Evolutionary conservation across 2,329 filamentous ascomycete genomes (phyloP).

Genomic region (Sphaerulina musiva): DNA sequence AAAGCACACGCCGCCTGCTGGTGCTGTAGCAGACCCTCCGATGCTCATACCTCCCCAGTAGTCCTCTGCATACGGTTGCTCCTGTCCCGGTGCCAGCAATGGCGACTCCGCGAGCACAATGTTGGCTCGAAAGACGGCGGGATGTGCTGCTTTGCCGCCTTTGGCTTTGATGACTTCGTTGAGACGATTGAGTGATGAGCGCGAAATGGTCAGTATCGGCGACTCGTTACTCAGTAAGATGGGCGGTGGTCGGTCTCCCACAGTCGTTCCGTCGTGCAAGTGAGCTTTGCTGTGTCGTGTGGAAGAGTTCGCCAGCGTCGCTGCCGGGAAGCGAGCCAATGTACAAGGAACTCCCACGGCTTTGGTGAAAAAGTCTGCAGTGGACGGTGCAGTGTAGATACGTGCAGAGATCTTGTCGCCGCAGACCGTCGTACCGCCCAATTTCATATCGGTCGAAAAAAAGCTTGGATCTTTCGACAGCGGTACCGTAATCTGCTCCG

Average conservation of each 20-base stretch:
- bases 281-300: constrained; percentile 66
- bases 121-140: constrained; percentile 81
- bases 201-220: constrained; percentile 78
- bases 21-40: constrained; percentile 36
- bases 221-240: constrained; percentile 90
- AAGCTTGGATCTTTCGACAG: constrained; percentile 61
- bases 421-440: constrained; percentile 62
- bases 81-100: constrained; percentile 38
- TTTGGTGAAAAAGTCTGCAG: constrained; percentile 71
- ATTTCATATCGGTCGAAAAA: constrained; percentile 39
- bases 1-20: constrained; percentile 46
- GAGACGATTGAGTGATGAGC: constrained; percentile 68
- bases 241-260: constrained; percentile 35
- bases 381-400: constrained; percentile 58
- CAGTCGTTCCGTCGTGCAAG: constrained; percentile 42
- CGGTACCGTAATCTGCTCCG: constrained; percentile 43
- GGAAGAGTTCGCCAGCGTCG: constrained; percentile 48
- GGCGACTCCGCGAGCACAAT: constrained; percentile 60
- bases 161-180: constrained; percentile 63
- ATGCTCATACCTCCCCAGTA: constrained; percentile 64
- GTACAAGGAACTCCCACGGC: constrained; percentile 73
- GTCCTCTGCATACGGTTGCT: constrained; percentile 71
- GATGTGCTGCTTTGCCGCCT: constrained; percentile 59
- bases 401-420: constrained; percentile 69
- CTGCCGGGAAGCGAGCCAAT: constrained; percentile 72